phyloP scores from a whole-genome alignment of 148 eudicot genomes.

The Rhododendron mucronatum region DNA sequence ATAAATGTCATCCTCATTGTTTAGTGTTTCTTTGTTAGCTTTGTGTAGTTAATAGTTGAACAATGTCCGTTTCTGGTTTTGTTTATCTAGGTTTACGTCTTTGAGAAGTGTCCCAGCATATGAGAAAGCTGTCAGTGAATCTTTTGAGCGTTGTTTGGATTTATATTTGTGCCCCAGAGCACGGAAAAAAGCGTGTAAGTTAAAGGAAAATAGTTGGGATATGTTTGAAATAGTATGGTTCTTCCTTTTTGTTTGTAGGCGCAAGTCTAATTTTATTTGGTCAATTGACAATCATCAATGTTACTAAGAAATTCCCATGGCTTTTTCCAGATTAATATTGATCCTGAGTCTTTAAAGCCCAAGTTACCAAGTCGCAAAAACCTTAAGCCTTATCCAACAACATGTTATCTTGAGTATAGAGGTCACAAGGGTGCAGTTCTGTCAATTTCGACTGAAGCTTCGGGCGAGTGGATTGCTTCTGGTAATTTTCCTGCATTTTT shows the following conservation, averaged over 20 bases:
- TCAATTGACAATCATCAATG: background rate
- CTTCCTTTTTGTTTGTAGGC: background rate
- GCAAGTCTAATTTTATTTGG: background rate
- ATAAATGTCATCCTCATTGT: background rate
- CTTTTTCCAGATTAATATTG: conserved; percentile 66
- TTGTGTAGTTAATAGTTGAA: background rate
- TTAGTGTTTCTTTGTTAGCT: background rate
- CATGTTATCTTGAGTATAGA: conserved; percentile 78
- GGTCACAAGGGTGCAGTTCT: conserved; percentile 83
- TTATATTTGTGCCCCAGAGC: conserved; percentile 87
- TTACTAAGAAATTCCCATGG: background rate
- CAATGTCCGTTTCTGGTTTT: background rate
- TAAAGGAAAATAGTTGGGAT: background rate
- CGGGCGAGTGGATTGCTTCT: conserved; percentile 97
- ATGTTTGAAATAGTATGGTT: background rate
- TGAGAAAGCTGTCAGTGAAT: conserved; percentile 61
- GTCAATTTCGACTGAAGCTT: conserved; percentile 71
- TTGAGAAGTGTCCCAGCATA: conserved; percentile 89
- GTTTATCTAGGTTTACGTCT: conserved; percentile 53
- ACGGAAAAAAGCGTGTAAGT: conserved; percentile 84
- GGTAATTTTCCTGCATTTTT: conserved; percentile 31
- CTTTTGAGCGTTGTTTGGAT: conserved; percentile 83
- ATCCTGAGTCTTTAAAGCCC: conserved; percentile 89
- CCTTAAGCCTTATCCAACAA: conserved; percentile 80
- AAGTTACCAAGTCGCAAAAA: conserved; percentile 82